These are phyloP conservation scores for Yamadazyma friedrichii DNA, from an alignment of 1,139 yeast species.

Conservation along the genomic window DNA sequence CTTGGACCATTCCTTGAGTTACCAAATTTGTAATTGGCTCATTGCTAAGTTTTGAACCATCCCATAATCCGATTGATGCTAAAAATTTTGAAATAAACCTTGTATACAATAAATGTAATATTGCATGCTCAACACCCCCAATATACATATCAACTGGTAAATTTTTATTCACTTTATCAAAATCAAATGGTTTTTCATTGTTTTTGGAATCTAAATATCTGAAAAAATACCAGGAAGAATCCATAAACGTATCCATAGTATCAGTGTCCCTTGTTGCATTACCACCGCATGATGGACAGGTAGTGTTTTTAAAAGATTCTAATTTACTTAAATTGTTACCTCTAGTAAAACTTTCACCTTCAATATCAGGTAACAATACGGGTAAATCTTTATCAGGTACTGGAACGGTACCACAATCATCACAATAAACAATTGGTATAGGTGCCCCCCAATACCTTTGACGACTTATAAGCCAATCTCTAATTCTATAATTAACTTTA, in stretches of 20 bases:
- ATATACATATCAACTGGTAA: slow-evolving; percentile 89
- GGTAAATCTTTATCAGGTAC: slow-evolving; percentile 88
- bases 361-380: slow-evolving; percentile 66
- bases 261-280: slow-evolving; percentile 86
- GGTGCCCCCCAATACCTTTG: slow-evolving; percentile 99
- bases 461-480: slow-evolving; percentile 94
- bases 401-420: slow-evolving; percentile 80
- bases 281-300: slow-evolving; percentile 79
- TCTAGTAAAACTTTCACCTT: slow-evolving; percentile 39
- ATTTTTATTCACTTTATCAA: slow-evolving; percentile 47
- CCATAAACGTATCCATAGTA: slow-evolving; percentile 98
- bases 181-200: slow-evolving; percentile 47
- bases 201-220: slow-evolving; percentile 79
- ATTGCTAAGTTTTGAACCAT: slow-evolving; percentile 40
- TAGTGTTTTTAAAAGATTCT: slow-evolving; percentile 66
- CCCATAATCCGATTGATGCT: slow-evolving; percentile 54
- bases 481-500: slow-evolving; percentile 58
- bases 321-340: slow-evolving; percentile 74
- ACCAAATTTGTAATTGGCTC: slow-evolving; percentile 82
- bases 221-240: slow-evolving; percentile 94
- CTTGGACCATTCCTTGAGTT: slow-evolving; percentile 98
- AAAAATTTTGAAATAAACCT: slow-evolving; percentile 83
- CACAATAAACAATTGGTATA: slow-evolving; percentile 89
- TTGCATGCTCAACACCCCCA: slow-evolving; percentile 97
- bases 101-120: slow-evolving; percentile 80